phyloP scores from a whole-genome alignment of 83 land plant genomes.

The Thuja plicata region DNA sequence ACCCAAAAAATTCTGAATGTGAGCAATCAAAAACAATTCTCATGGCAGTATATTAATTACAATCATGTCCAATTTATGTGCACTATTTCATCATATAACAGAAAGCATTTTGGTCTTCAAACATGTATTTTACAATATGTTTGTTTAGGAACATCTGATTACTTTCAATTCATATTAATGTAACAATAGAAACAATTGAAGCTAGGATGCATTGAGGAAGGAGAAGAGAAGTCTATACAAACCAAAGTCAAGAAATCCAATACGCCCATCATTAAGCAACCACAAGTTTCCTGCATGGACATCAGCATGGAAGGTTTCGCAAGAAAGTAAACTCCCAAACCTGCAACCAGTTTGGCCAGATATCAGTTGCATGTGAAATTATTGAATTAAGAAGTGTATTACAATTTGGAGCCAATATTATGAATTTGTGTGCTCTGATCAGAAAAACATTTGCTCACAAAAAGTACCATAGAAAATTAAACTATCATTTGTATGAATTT shows the following conservation, averaged over 20 bases:
- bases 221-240: constrained; percentile 5
- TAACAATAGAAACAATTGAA: neutral
- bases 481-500: neutral
- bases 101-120: neutral
- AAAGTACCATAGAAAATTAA: neutral
- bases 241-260: constrained; percentile 99
- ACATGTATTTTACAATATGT: neutral
- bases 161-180: neutral
- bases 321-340: constrained; percentile 97
- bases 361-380: constrained; percentile 1
- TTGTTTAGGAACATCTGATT: neutral
- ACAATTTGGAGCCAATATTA: neutral
- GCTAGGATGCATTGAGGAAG: neutral
- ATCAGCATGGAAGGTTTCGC: constrained; percentile 99
- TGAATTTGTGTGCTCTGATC: neutral
- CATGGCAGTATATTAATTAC: neutral
- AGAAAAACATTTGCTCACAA: neutral
- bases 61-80: neutral
- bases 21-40: neutral
- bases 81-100: neutral
- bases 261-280: constrained; percentile 92
- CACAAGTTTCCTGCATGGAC: constrained; percentile 99
- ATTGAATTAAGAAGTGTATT: neutral
- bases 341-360: constrained; percentile 31
- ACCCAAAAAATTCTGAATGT: neutral